Percentiles rank a stretch among this genome's conserved stretches.
phyloP scores from a whole-genome alignment of 306 rosid genomes.

The Cucurbita argyrosperma region DNA sequence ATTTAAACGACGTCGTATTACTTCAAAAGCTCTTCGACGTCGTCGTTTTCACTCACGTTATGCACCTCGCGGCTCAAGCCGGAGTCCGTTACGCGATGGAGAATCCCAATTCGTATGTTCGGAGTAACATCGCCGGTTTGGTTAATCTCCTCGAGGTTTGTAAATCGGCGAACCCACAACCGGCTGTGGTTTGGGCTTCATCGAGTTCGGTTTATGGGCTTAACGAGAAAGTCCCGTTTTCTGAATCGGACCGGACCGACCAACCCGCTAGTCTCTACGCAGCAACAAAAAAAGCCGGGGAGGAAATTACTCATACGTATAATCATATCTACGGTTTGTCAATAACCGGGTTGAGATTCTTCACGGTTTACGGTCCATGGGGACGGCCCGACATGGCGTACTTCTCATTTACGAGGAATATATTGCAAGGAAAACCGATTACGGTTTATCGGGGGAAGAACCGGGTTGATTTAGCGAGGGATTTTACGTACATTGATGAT shows the following conservation, averaged over 20 bases:
- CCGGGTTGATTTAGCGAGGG: conserved; percentile 47
- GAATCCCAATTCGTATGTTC: conserved; percentile 48
- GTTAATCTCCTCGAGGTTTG: conserved; percentile 47
- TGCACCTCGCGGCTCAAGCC: conserved; percentile 13
- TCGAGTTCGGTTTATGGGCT: conserved; percentile 64
- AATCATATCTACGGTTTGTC: conserved; percentile 56
- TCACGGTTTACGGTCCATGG: conserved; percentile 68
- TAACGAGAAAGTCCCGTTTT: conserved; percentile 46
- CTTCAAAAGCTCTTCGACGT: conserved; percentile 12
- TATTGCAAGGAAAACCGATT: conserved; percentile 50
- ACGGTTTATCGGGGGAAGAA: conserved; percentile 52
- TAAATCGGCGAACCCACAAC: conserved; percentile 60
- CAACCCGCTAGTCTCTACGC: conserved; percentile 61
- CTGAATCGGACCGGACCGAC: conserved; percentile 49
- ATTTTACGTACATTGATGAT: conserved; percentile 56
- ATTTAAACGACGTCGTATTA: conserved; percentile 38
- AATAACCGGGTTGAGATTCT: conserved; percentile 46
- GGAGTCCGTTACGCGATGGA: conserved; percentile 25
- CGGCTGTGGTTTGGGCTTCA: conserved; percentile 58
- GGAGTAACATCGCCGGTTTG: conserved; percentile 57
- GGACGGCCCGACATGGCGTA: conserved; percentile 36
- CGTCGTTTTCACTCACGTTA: conserved; percentile 9
- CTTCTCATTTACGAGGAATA: conserved; percentile 20
- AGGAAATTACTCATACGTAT: conserved; percentile 55
- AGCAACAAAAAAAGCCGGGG: conserved; percentile 63